These are phyloP conservation scores for Pichia scutulata DNA, from an alignment of 805 yeast species.

Conservation along the genomic window DNA sequence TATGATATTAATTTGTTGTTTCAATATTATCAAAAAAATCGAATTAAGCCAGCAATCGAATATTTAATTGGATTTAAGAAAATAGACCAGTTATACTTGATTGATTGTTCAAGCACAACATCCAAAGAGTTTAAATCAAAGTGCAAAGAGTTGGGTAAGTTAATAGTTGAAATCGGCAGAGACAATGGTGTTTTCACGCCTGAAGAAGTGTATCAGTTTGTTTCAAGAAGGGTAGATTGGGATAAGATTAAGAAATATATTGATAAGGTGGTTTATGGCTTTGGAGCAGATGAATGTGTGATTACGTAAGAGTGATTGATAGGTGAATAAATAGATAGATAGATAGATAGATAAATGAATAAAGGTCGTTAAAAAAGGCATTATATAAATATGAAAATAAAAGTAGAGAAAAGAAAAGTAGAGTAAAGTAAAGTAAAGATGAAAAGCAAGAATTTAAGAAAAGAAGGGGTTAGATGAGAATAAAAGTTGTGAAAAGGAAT, in stretches of 20 bases:
- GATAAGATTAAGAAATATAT: constrained; percentile 63
- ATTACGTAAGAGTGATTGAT: constrained; percentile 47
- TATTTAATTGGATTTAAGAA: constrained; percentile 74
- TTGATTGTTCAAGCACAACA: constrained; percentile 34
- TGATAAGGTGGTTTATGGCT: constrained; percentile 92
- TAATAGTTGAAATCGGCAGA: constrained; percentile 74
- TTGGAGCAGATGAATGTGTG: constrained; percentile 70
- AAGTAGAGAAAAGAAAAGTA: not conserved
- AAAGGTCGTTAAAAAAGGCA: not conserved
- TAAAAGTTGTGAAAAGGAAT: too few species aligned
- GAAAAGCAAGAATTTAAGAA: too few species aligned
- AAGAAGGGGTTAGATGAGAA: too few species aligned
- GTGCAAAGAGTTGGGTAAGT: constrained; percentile 75
- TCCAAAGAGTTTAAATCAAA: constrained; percentile 41
- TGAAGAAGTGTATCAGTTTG: constrained; percentile 91
- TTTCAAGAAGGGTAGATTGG: constrained; percentile 88
- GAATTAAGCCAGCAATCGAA: constrained; percentile 62
- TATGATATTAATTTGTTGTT: constrained; percentile 76
- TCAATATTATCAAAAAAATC: constrained; percentile 57
- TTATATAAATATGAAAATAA: not conserved
- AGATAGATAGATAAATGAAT: too few species aligned
- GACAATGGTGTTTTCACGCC: constrained; percentile 87
- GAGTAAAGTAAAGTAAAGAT: too few species aligned
- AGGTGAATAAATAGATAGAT: too few species aligned
- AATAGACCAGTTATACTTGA: constrained; percentile 76